Percentiles rank a stretch among this genome's conserved stretches.
Evolutionary conservation across 495 filamentous ascomycete species (phyloP).

Genomic region (Bacidia rubella): DNA sequence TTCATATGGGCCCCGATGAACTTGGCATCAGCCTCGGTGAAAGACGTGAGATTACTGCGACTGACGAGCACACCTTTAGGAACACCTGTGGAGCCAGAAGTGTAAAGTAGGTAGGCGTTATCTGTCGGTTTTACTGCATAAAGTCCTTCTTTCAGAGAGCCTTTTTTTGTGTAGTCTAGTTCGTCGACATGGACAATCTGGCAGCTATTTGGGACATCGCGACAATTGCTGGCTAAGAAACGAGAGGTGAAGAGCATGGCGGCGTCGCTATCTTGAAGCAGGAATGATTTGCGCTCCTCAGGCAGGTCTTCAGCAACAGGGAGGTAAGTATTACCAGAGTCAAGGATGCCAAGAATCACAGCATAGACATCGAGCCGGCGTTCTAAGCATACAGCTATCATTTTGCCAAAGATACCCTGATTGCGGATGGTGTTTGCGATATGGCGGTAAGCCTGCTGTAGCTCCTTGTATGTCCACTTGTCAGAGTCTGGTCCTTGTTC

Average conservation of each 20-base stretch:
- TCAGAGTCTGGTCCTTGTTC: slow-evolving; percentile 23
- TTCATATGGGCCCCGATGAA: slow-evolving; percentile 19
- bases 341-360: slow-evolving; percentile 32
- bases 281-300: slow-evolving; percentile 30
- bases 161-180: slow-evolving; percentile 18
- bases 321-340: slow-evolving; percentile 62
- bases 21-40: slow-evolving; percentile 28
- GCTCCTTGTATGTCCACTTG: slow-evolving; percentile 25
- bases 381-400: slow-evolving; percentile 32
- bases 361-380: slow-evolving; percentile 31
- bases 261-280: slow-evolving; percentile 27
- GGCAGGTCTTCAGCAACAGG: slow-evolving; percentile 40
- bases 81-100: slow-evolving; percentile 33
- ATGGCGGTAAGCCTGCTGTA: slow-evolving; percentile 28
- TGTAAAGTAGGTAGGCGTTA: slow-evolving; percentile 29
- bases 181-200: slow-evolving; percentile 23
- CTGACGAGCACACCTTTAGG: slow-evolving; percentile 34
- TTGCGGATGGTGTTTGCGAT: slow-evolving; percentile 28
- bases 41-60: slow-evolving; percentile 33
- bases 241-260: slow-evolving; percentile 23
- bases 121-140: background rate
- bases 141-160: slow-evolving; percentile 16
- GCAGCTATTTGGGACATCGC: slow-evolving; percentile 18
- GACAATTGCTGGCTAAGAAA: slow-evolving; percentile 15
- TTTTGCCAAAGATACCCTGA: slow-evolving; percentile 22